Percentiles rank a stretch among this genome's conserved stretches.
These are phyloP conservation scores for Apophysomyces ossiformis DNA, from an alignment of 371 early-diverging fungal species.

Conservation along the genomic window DNA sequence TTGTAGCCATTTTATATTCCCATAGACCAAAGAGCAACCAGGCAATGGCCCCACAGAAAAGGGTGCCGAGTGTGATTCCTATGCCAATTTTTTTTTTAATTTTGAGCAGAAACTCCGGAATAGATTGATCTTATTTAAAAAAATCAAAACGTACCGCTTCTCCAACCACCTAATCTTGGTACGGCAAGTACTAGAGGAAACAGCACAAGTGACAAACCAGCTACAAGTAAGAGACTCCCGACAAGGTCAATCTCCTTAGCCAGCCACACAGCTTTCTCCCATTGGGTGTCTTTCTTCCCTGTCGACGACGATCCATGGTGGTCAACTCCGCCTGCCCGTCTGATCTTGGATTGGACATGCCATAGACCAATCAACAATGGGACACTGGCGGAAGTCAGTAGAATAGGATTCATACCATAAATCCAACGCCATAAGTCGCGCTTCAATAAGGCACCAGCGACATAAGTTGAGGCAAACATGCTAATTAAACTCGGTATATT, in stretches of 20 bases:
- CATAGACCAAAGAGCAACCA: slow-evolving; percentile 38
- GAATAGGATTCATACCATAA: slow-evolving; percentile 29
- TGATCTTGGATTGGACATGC: slow-evolving; percentile 6
- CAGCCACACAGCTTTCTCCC: neutral
- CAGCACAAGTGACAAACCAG: slow-evolving; percentile 20
- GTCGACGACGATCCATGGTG: neutral
- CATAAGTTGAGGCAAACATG: slow-evolving; percentile 33
- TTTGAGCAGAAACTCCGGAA: neutral
- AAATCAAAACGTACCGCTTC: slow-evolving; percentile 9
- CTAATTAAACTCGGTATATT: slow-evolving; percentile 37
- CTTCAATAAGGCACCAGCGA: slow-evolving; percentile 25
- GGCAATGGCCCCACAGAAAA: neutral
- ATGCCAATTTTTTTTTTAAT: neutral
- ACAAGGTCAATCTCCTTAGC: slow-evolving; percentile 20
- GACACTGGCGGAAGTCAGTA: slow-evolving; percentile 9
- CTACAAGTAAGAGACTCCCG: slow-evolving; percentile 22
- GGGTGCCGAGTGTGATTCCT: neutral
- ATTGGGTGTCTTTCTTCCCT: neutral
- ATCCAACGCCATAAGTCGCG: slow-evolving; percentile 31
- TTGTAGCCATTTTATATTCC: slow-evolving; percentile 44
- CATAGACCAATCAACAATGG: slow-evolving; percentile 24
- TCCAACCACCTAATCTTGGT: slow-evolving; percentile 23
- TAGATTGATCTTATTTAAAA: no score
- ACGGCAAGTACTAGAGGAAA: slow-evolving; percentile 21
- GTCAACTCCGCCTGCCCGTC: neutral